Conservation (phyloP, 129 eudicot genomes). For the Chrysanthemum makinoi region DNA sequence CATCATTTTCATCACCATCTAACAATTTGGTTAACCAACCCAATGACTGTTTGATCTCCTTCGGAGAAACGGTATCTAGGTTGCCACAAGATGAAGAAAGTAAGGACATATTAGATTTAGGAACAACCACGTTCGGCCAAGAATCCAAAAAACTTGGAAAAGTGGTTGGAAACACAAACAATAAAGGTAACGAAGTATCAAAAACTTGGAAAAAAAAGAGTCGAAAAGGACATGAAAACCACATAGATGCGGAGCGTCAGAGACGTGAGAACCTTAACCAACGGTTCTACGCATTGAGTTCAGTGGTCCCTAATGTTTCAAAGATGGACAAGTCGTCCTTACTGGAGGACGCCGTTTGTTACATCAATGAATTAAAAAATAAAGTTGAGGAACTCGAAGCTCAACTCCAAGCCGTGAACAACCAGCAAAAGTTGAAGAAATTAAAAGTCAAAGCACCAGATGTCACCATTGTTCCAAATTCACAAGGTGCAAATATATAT, state of each 20-base stretch:
- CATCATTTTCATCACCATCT: background rate
- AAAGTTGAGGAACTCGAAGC: too few species aligned
- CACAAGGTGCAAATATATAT: too few species aligned
- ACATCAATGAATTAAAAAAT: too few species aligned
- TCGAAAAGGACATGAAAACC: constrained; percentile 34
- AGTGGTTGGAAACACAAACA: background rate
- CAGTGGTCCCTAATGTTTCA: background rate
- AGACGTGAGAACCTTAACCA: constrained; percentile 38
- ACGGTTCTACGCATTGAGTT: constrained; percentile 25
- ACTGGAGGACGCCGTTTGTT: too few species aligned
- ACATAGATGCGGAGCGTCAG: constrained; percentile 35
- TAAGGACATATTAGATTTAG: constrained; percentile 6
- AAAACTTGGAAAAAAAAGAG: background rate
- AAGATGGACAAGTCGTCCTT: too few species aligned
- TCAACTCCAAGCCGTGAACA: too few species aligned
- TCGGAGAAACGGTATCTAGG: constrained; percentile 17
- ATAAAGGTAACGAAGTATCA: too few species aligned
- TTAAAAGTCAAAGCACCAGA: too few species aligned
- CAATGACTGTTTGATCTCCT: background rate
- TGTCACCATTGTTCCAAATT: too few species aligned
- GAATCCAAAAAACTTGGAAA: background rate
- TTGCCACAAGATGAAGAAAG: constrained; percentile 17
- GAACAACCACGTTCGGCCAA: background rate
- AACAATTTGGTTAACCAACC: background rate
- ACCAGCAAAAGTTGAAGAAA: too few species aligned